A percentile compares a stretch with the other conserved stretches of the same genome.
Evolutionary conservation across 106 monocot species (phyloP).

Genomic region (Cymbidium sinense): DNA sequence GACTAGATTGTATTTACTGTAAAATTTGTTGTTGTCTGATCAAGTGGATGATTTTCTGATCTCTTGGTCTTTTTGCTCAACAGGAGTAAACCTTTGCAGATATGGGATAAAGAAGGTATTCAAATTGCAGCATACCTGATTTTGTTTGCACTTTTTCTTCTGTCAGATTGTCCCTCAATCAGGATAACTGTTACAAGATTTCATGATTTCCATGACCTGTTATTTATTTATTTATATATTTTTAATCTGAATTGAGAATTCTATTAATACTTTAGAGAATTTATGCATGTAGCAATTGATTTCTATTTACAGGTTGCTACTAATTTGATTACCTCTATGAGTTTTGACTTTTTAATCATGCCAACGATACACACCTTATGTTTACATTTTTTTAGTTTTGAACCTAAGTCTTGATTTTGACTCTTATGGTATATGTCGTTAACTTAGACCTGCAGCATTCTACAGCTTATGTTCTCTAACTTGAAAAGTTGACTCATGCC

Average conservation of each 20-base stretch:
- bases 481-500: background rate
- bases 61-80: conserved; percentile 8
- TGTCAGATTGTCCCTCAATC: background rate
- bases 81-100: conserved; percentile 98
- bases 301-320: background rate
- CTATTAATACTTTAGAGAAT: background rate
- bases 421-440: background rate
- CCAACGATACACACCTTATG: background rate
- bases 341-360: background rate
- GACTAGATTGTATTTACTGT: background rate
- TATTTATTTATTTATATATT: too few species aligned
- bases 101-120: conserved; percentile 97
- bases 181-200: background rate
- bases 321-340: background rate
- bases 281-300: background rate
- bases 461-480: background rate
- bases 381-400: background rate
- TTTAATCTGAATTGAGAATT: background rate
- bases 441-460: background rate
- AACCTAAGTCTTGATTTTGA: background rate
- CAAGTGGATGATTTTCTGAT: background rate
- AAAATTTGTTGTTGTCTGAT: background rate
- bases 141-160: background rate
- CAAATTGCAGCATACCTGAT: background rate
- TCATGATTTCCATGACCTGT: background rate